Evolutionary conservation across 1,284 basidiomycete species (phyloP).

Genomic region (Fistulina hepatica): DNA sequence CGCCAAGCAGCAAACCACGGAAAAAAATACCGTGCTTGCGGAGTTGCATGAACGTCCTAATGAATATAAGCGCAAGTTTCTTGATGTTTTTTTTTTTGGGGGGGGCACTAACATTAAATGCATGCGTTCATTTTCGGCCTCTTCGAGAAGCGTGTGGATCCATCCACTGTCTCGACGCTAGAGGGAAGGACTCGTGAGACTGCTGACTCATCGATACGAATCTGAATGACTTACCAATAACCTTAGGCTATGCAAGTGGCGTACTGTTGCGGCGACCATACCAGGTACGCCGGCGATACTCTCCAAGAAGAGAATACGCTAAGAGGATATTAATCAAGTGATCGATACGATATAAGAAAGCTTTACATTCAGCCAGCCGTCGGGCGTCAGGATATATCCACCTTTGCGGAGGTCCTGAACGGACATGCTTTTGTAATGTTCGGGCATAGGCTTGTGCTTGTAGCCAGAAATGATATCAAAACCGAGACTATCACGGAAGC

Average conservation of each 20-base stretch:
- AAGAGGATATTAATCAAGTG: slow-evolving; percentile 8
- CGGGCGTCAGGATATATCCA: slow-evolving; percentile 63
- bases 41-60: slow-evolving; percentile 82
- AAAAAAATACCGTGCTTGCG: slow-evolving; percentile 71
- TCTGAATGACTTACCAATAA: slow-evolving; percentile 48
- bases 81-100: slow-evolving; percentile 2
- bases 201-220: slow-evolving; percentile 1
- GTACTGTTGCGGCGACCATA: slow-evolving; percentile 83
- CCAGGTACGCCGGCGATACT: slow-evolving; percentile 89
- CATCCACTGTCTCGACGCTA: slow-evolving; percentile 83
- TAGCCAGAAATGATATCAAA: slow-evolving; percentile 79
- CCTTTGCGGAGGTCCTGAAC: slow-evolving; percentile 60
- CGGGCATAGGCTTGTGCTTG: slow-evolving; percentile 59
- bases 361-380: slow-evolving; percentile 67
- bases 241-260: slow-evolving; percentile 75
- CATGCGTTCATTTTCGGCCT: slow-evolving; percentile 95
- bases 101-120: slow-evolving; percentile 61
- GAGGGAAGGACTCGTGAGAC: slow-evolving; percentile 4
- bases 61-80: slow-evolving; percentile 8
- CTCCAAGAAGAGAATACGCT: slow-evolving; percentile 84
- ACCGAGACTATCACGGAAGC: too few species aligned
- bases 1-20: slow-evolving; percentile 71
- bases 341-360: slow-evolving; percentile 1
- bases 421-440: slow-evolving; percentile 42
- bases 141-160: slow-evolving; percentile 75